phyloP scores from a whole-genome alignment of 2,329 filamentous ascomycete species.

The Sodiomyces alkalinus region DNA sequence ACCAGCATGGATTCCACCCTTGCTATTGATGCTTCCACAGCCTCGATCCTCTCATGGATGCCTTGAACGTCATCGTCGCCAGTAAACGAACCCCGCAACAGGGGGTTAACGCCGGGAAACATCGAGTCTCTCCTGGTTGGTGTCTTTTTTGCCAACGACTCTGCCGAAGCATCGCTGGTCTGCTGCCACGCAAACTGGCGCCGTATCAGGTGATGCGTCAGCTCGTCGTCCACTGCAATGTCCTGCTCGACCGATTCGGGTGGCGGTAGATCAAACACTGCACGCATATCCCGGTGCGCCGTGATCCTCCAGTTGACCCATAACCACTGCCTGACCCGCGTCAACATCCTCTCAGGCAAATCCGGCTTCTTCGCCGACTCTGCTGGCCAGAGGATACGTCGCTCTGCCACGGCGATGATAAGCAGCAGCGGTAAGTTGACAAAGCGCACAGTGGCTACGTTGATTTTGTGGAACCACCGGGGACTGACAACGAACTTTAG shows the following conservation, averaged over 20 bases:
- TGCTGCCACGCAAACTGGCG: conserved; percentile 36
- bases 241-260: conserved; percentile 44
- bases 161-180: conserved; percentile 17
- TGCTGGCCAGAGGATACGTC: conserved; percentile 47
- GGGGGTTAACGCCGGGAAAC: conserved; percentile 34
- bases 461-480: conserved; percentile 83
- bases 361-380: conserved; percentile 9
- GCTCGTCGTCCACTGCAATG: conserved; percentile 42
- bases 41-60: conserved; percentile 27
- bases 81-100: conserved; percentile 32
- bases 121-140: conserved; percentile 39
- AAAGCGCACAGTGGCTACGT: conserved; percentile 58
- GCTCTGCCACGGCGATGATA: conserved; percentile 55
- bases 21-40: conserved; percentile 32
- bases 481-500: conserved; percentile 65
- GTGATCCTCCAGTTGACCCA: conserved; percentile 56
- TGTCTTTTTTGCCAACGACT: conserved; percentile 13
- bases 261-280: conserved; percentile 57
- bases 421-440: conserved; percentile 65
- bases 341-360: conserved; percentile 1
- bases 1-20: conserved; percentile 32
- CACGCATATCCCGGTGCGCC: conserved; percentile 55
- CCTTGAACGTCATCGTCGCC: conserved; percentile 29
- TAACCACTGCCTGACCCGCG: conserved; percentile 28
- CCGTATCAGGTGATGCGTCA: conserved; percentile 42